Base-by-base conservation (phyloP, 768 basidiomycete species). In the Lyophyllum decastes region DNA sequence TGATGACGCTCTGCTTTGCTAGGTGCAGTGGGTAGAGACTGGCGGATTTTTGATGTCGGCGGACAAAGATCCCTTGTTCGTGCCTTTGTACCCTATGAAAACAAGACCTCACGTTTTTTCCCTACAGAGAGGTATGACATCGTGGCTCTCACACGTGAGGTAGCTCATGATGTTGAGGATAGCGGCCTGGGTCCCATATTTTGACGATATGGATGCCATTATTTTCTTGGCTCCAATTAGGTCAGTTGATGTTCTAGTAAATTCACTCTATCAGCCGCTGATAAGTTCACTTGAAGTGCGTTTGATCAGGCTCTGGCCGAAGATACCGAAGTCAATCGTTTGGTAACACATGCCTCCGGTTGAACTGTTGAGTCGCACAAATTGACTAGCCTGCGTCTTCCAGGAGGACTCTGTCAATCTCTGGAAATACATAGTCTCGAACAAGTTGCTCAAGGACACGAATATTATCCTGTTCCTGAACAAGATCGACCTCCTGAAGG, bases 381-480 rank as follows among this genome's bases (percentile, higher is more conserved):
- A n/a, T 30, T 38, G 25, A 34, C 40, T 11, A 25, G 16, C 6
- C 5, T 43, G 9, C 34, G 52, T 48, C 12, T 44, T 53, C 45
- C 61, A 91, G 89, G 86, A 90, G 68, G 91, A 93, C 64, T 89
- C 88, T 5, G 84, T 90, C 52, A 76, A 86, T 45, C 75, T 93
- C 10, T 93, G 90, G 90, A 86, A 83, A 53, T 78, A 81, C 16
- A 82, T 93, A 19, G 88, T 87, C 61, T 80, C 82, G 26, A 91
- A 91, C 73, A 83, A 80, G 64, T 81, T 92, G 24, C 78, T 93
- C 4, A 83, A 82, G 44, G 76, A 81, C 45, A 89, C 91, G 27
- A 87, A 89, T 61, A 76, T 92, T 33, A 87, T 92, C 58, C 77
- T 92, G 46, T 93, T 92, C 76, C 76, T 93, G 52, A 93, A 92